Conservation (phyloP, 306 rosid genomes). For the Glycine soja region DNA sequence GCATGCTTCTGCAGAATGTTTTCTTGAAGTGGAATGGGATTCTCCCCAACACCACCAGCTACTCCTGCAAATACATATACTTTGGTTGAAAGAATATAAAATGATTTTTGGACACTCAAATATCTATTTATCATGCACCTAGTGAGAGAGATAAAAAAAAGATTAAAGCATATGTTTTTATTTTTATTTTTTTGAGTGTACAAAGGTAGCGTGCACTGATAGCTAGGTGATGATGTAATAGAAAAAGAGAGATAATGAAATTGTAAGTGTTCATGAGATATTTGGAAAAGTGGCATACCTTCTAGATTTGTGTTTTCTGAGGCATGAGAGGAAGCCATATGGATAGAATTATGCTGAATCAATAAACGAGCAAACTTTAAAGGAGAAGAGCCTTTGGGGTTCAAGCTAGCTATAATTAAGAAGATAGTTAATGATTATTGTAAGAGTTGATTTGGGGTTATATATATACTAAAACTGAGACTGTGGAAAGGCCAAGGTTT, state of each 20-base stretch:
- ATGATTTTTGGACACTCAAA: no score
- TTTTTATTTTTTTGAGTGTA: no score
- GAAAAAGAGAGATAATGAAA: no score
- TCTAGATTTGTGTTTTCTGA: background rate
- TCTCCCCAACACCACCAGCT: background rate
- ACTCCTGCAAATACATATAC: background rate
- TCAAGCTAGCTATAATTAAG: background rate
- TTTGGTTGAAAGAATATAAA: background rate
- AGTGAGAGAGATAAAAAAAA: no score
- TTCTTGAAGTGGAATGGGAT: conserved; percentile 6
- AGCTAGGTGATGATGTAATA: no score
- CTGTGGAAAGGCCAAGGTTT: background rate
- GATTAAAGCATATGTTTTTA: no score
- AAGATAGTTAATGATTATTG: background rate
- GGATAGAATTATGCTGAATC: background rate
- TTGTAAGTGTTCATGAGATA: no score
- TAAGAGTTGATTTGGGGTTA: background rate
- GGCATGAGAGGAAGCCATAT: conserved; percentile 10
- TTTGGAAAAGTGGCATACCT: background rate
- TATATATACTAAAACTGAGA: background rate
- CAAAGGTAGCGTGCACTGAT: no score
- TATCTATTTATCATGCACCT: no score
- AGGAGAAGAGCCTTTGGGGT: background rate
- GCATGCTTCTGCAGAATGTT: conserved; percentile 70
- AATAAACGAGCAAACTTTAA: background rate